A percentile compares a stretch with the other conserved stretches of the same genome.
Conservation (phyloP, 2,329 filamentous ascomycete genomes). For the Aspergillus uvarum region DNA sequence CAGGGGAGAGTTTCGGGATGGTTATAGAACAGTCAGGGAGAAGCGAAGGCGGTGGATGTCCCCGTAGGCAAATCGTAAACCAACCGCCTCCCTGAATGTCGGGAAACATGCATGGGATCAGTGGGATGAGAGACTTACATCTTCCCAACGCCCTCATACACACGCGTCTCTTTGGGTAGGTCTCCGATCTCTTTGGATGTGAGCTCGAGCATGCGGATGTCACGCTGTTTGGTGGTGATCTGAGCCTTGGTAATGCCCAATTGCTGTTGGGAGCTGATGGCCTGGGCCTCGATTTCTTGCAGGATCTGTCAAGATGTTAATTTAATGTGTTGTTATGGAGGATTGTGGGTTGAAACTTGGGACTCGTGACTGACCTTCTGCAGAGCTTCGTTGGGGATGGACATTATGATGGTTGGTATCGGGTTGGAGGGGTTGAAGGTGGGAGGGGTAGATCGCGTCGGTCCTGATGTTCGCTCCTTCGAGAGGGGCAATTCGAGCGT, state of each 20-base stretch:
- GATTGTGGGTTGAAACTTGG: slow-evolving; percentile 8
- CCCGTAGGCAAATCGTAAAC: not conserved
- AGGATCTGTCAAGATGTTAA: slow-evolving; percentile 62
- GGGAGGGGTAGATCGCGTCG: not conserved
- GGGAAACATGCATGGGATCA: too few relatives aligned
- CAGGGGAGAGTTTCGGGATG: not conserved
- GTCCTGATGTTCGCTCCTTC: not conserved
- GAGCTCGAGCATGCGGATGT: slow-evolving; percentile 83
- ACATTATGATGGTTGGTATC: slow-evolving; percentile 59
- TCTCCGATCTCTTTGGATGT: slow-evolving; percentile 80
- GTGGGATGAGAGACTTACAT: slow-evolving; percentile 63
- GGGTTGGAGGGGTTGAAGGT: slow-evolving; percentile 5
- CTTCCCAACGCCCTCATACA: slow-evolving; percentile 96
- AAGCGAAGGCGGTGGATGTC: not conserved
- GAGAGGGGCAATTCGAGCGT: not conserved
- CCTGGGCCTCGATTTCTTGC: slow-evolving; percentile 90
- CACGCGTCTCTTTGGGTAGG: slow-evolving; percentile 70
- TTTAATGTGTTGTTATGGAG: not conserved
- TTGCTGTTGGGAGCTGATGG: slow-evolving; percentile 84
- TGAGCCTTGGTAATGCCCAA: slow-evolving; percentile 82
- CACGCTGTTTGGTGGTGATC: slow-evolving; percentile 80
- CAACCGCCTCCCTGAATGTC: too few relatives aligned
- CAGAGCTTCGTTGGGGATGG: slow-evolving; percentile 88
- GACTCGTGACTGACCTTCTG: slow-evolving; percentile 69
- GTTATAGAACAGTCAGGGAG: not conserved